Evolutionary conservation across 2,329 filamentous ascomycete species (phyloP).

Genomic region (Aspergillus costaricaensis): DNA sequence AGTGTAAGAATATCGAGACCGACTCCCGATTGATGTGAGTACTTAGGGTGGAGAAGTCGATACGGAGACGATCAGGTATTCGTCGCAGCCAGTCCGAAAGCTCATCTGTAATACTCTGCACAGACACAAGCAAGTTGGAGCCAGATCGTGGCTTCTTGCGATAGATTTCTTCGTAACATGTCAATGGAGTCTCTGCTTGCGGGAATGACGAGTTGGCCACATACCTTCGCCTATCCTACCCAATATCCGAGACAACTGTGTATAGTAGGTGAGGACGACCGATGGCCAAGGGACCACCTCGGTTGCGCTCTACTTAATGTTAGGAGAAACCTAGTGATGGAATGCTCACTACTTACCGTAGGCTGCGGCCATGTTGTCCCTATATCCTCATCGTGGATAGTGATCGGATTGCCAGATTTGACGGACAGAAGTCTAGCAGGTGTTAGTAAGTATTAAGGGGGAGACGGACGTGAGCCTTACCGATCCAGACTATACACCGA

Average conservation of each 20-base stretch:
- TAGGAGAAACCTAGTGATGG: neutral
- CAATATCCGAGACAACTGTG: slow-evolving; percentile 55
- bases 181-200: slow-evolving; percentile 2
- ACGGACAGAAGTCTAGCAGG: slow-evolving; percentile 49
- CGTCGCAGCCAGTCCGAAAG: slow-evolving; percentile 54
- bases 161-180: slow-evolving; percentile 46
- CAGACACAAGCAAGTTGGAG: slow-evolving; percentile 51
- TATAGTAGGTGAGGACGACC: slow-evolving; percentile 55
- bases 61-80: slow-evolving; percentile 51
- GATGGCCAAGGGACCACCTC: slow-evolving; percentile 44
- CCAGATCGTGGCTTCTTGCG: slow-evolving; percentile 51
- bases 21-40: slow-evolving; percentile 50
- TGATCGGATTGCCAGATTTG: slow-evolving; percentile 58
- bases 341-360: slow-evolving; percentile 21
- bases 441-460: neutral
- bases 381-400: slow-evolving; percentile 59
- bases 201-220: neutral
- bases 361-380: slow-evolving; percentile 42
- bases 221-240: slow-evolving; percentile 50
- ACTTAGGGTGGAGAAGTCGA: slow-evolving; percentile 51
- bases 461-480: slow-evolving; percentile 14
- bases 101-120: slow-evolving; percentile 54
- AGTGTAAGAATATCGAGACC: slow-evolving; percentile 57
- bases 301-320: slow-evolving; percentile 17
- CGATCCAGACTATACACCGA: slow-evolving; percentile 59